phyloP scores from a whole-genome alignment of 1,139 yeast species.

The Ogataea hybrid region DNA sequence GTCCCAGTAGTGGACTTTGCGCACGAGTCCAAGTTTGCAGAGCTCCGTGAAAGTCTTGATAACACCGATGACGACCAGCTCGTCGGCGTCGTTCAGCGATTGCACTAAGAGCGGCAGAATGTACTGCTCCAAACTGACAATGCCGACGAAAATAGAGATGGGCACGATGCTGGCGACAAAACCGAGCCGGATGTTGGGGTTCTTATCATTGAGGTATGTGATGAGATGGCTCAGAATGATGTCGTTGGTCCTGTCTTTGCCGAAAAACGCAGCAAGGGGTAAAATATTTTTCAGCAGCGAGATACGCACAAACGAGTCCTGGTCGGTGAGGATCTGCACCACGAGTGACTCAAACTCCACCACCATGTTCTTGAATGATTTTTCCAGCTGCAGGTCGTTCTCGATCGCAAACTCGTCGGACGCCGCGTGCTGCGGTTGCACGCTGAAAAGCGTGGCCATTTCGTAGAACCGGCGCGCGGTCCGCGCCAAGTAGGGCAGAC shows the following conservation, averaged over 20 bases:
- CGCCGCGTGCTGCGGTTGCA: slow-evolving; percentile 25
- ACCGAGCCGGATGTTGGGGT: slow-evolving; percentile 62
- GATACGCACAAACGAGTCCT: slow-evolving; percentile 62
- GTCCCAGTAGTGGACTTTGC: slow-evolving; percentile 49
- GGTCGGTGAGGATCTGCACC: slow-evolving; percentile 66
- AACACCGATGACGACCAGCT: slow-evolving; percentile 75
- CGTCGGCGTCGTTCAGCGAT: slow-evolving; percentile 80
- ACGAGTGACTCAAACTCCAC: slow-evolving; percentile 64
- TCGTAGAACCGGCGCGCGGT: slow-evolving; percentile 64
- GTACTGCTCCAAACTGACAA: slow-evolving; percentile 80
- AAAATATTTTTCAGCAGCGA: slow-evolving; percentile 66
- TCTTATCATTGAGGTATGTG: slow-evolving; percentile 83
- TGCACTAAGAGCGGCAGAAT: slow-evolving; percentile 81
- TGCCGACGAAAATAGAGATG: slow-evolving; percentile 78
- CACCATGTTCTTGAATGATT: slow-evolving; percentile 28
- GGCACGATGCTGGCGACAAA: slow-evolving; percentile 77
- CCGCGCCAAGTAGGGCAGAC: slow-evolving; percentile 67
- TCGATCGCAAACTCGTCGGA: slow-evolving; percentile 30
- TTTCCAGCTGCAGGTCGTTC: slow-evolving; percentile 30
- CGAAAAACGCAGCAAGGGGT: slow-evolving; percentile 79
- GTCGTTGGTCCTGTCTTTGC: slow-evolving; percentile 85
- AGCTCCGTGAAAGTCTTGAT: slow-evolving; percentile 63
- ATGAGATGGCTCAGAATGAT: slow-evolving; percentile 85
- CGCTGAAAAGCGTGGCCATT: slow-evolving; percentile 57
- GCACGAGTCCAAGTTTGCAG: slow-evolving; percentile 52